Percentiles rank a stretch among this genome's conserved stretches.
These are phyloP conservation scores for Setaria viridis DNA, from an alignment of 202 grass and related monocot species.

Conservation along the genomic window DNA sequence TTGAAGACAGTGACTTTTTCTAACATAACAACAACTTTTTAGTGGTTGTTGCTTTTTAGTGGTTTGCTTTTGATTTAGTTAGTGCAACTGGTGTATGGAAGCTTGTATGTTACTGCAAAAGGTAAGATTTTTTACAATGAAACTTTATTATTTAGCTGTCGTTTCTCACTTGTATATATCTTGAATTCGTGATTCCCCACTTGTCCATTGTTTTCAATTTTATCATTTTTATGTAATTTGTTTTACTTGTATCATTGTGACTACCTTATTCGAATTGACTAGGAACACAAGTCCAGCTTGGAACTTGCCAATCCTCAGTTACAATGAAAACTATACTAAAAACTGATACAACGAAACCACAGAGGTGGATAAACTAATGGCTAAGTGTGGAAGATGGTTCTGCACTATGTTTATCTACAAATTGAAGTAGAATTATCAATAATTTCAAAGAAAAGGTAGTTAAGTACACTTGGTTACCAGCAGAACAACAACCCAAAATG, in stretches of 20 bases:
- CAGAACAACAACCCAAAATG: slow-evolving; percentile 87
- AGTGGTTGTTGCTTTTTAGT: background rate
- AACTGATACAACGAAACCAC: background rate
- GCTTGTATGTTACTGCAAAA: background rate
- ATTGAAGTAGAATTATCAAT: background rate
- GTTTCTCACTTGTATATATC: background rate
- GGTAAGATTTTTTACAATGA: background rate
- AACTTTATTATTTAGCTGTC: slow-evolving; percentile 7
- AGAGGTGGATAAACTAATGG: background rate
- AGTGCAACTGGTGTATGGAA: background rate
- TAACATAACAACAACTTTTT: background rate
- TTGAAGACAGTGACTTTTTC: background rate
- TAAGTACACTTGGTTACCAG: slow-evolving; percentile 58
- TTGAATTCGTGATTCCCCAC: background rate
- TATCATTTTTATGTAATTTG: background rate
- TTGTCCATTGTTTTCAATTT: background rate
- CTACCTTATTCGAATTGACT: slow-evolving; percentile 22
- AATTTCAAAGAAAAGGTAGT: background rate
- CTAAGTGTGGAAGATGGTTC: background rate
- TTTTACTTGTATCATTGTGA: background rate
- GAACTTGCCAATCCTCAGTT: background rate
- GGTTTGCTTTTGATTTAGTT: background rate
- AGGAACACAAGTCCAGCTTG: background rate
- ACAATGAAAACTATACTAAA: background rate
- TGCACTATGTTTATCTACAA: background rate